These are phyloP conservation scores for Diplodia intermedia DNA, from an alignment of 2,329 filamentous ascomycete genomes.

Conservation along the genomic window DNA sequence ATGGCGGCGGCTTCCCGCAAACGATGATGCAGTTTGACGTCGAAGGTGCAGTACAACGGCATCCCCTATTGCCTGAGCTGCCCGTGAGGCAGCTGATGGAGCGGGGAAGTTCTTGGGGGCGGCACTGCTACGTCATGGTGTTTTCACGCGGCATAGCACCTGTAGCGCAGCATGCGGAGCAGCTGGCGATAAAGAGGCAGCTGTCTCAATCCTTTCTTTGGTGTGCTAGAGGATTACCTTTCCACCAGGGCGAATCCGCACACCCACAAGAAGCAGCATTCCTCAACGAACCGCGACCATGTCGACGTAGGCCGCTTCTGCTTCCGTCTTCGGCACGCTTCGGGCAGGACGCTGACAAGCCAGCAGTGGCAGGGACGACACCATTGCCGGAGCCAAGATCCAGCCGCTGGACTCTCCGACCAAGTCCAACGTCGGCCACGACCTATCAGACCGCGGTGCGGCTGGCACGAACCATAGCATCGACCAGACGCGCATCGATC, in stretches of 20 bases:
- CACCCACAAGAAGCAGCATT: neutral
- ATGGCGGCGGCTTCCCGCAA: slow-evolving; percentile 14
- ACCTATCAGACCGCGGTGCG: slow-evolving; percentile 34
- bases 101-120: slow-evolving; percentile 2
- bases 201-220: neutral
- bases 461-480: slow-evolving; percentile 37
- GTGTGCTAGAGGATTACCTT: neutral
- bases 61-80: neutral
- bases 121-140: slow-evolving; percentile 20
- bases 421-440: slow-evolving; percentile 35
- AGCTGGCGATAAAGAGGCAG: slow-evolving; percentile 9
- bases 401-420: slow-evolving; percentile 36
- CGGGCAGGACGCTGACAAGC: neutral
- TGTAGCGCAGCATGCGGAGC: neutral
- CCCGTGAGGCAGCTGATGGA: neutral
- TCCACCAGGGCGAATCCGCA: neutral
- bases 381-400: slow-evolving; percentile 38
- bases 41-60: neutral
- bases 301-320: slow-evolving; percentile 15
- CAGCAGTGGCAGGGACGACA: slow-evolving; percentile 25
- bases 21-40: slow-evolving; percentile 29
- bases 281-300: neutral
- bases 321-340: slow-evolving; percentile 13
- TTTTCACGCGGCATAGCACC: neutral
- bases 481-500: slow-evolving; percentile 38